Conservation (phyloP, 305 asterid genomes). For the Striga hermonthica region DNA sequence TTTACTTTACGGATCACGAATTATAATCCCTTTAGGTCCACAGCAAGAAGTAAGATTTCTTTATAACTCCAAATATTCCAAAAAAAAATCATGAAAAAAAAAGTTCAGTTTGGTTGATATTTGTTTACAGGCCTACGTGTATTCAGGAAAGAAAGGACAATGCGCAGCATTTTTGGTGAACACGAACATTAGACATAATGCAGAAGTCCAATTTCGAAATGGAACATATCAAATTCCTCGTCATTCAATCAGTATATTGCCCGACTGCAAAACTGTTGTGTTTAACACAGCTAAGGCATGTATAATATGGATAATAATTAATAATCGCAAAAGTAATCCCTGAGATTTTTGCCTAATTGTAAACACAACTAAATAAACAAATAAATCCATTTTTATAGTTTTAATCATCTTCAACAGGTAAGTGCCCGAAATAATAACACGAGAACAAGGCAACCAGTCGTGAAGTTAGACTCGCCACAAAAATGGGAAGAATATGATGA, state of each 20-base stretch:
- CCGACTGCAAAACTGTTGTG: slow-evolving; percentile 60
- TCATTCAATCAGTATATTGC: slow-evolving; percentile 74
- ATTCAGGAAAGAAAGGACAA: slow-evolving; percentile 36
- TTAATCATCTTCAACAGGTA: slow-evolving; percentile 41
- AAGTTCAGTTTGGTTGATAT: background rate
- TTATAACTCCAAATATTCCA: slow-evolving; percentile 11
- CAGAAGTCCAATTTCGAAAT: slow-evolving; percentile 46
- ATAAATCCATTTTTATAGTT: background rate
- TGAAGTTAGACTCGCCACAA: slow-evolving; percentile 43
- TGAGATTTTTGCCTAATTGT: background rate
- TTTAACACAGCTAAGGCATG: slow-evolving; percentile 81
- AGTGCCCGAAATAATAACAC: slow-evolving; percentile 33
- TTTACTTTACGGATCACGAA: slow-evolving; percentile 49
- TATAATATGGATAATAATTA: background rate
- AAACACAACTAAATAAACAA: background rate
- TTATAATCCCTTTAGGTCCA: slow-evolving; percentile 44
- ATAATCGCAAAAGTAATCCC: background rate
- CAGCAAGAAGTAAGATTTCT: slow-evolving; percentile 55
- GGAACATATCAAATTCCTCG: slow-evolving; percentile 47
- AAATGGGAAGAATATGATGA: slow-evolving; percentile 65
- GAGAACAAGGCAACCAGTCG: slow-evolving; percentile 42
- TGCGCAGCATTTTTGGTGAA: slow-evolving; percentile 90
- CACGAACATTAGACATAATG: slow-evolving; percentile 31
- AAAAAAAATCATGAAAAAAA: too few relatives aligned
- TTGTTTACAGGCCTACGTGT: slow-evolving; percentile 57